Base-by-base conservation (phyloP, 805 yeast genomes). In the Candida vaughaniae region DNA sequence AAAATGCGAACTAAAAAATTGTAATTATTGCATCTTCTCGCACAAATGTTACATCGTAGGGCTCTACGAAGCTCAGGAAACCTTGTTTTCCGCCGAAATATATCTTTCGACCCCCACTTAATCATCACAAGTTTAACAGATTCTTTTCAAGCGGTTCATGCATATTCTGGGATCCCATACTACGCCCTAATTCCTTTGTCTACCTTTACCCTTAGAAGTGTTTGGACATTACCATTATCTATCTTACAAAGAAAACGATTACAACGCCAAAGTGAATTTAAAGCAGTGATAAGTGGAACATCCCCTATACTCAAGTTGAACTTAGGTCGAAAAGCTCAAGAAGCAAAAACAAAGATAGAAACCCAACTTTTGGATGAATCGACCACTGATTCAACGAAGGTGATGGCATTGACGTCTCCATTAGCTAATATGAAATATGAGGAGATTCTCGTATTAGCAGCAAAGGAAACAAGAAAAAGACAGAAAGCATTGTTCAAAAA, bases 181-280 rank as follows among this genome's bases (percentile, higher is more conserved):
- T 78, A 86, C 70, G 75, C 77, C 0, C 62, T 88, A 25, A 82
- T 90, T 7, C 97, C 97, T 0, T 22, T 78, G 4, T 62, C 85
- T 0, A 86, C 96, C 0, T 55, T 89, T 16, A 62, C 78, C 0
- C 56, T 90, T 15, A 71, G 97, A 46, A 54, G 84, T 0, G 45
- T 69, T 2, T 66, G 85, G 56, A 90, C 96, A 0, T 54, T 88
- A 6, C 97, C 97, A 4, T 60, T 90, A 15, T 87, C 95, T 0
- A 67, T 89, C 2, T 47, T 75, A 44, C 95, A 88, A 53, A 65
- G 98, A 37, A 68, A 66, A 36, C 62, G 95, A 26, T 60, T 82
- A 7, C 82, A 77, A 39, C 80, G 76, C 43, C 96, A 90, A 58
- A 81, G 81, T 33, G 73, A 71, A 35, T 64, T 87, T 22, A 66